phyloP scores from a whole-genome alignment of 345 rosid species.

The Acer negundo region DNA sequence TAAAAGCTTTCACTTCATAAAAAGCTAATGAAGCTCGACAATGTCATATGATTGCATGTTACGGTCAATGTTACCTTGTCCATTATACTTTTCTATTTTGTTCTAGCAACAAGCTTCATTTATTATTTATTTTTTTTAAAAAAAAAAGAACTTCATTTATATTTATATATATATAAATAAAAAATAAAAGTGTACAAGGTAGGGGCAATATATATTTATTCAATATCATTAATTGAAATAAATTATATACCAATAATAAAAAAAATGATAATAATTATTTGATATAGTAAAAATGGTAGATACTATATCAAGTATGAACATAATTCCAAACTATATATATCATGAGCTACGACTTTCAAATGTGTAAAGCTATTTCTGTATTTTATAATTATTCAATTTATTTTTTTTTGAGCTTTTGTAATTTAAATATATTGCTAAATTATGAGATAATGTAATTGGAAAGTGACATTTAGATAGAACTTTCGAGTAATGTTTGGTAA shows the following conservation, averaged over 20 bases:
- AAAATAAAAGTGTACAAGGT: neutral
- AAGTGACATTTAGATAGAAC: neutral
- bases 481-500: no score
- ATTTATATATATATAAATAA: no score
- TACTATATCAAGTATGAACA: neutral
- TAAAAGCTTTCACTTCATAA: neutral
- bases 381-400: no score
- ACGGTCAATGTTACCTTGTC: neutral
- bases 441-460: no score
- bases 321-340: neutral
- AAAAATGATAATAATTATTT: neutral
- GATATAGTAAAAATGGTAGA: neutral
- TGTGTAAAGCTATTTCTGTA: neutral
- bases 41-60: conserved; percentile 9
- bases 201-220: neutral
- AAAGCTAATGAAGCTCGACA: neutral
- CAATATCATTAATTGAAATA: conserved; percentile 7
- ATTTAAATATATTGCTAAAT: neutral
- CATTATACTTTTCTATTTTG: neutral
- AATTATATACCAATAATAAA: neutral
- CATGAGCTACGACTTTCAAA: neutral
- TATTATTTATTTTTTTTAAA: no score
- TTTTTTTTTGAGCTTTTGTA: no score
- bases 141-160: no score
- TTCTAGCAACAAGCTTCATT: neutral